Base-by-base conservation (phyloP, 768 basidiomycete species). In the Xerocomellus dryophilus region DNA sequence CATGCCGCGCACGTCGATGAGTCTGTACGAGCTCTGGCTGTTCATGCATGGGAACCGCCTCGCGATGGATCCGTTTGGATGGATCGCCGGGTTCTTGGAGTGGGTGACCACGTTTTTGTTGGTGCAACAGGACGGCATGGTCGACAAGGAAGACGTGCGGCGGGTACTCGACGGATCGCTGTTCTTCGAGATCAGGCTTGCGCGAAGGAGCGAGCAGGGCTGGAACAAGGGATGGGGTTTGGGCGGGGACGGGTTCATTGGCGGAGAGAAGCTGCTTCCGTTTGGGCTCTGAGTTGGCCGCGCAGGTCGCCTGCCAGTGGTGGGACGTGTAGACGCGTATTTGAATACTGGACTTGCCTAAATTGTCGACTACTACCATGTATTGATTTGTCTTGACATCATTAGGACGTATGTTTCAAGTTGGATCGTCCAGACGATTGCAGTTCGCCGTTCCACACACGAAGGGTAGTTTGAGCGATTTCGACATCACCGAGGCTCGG, bases 81-180 rank as follows among this genome's bases (percentile, higher is more conserved):
- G 67, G 66, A 35, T 60, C 9, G 74, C 71, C 0, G 69, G 66
- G 8, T 54, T 66, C 36, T 66, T 77, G 53, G 75, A 77, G 57
- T 77, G 74, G 73, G 34, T 61, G 35, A 61, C 72, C 14, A 70
- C 72, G 31, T 76, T 73, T 52, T 48, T 77, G 40, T 51, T 78
- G 18, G 61, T 78, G 61, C 78, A 76, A 0, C 61, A 61, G 41
- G 67, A 77, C 25, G 75, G 76, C 8, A 53, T 67, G 43, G 62
- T 79, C 42, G 65, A 64, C 42, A 75, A 76, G 61, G 75, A 78
- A 35, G 74, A 77, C 51, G 67, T 78, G 17, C 66, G 74, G 2
- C 71, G 68, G 2, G 60, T 78, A 14, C 70, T 76, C 23, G 76
- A 79, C 34, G 78, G 76, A 10, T 70, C 69, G 43, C 50, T 73